A percentile compares a stretch with the other conserved stretches of the same genome.
phyloP scores from a whole-genome alignment of 805 yeast genomes.

The Teunomyces atbi region DNA sequence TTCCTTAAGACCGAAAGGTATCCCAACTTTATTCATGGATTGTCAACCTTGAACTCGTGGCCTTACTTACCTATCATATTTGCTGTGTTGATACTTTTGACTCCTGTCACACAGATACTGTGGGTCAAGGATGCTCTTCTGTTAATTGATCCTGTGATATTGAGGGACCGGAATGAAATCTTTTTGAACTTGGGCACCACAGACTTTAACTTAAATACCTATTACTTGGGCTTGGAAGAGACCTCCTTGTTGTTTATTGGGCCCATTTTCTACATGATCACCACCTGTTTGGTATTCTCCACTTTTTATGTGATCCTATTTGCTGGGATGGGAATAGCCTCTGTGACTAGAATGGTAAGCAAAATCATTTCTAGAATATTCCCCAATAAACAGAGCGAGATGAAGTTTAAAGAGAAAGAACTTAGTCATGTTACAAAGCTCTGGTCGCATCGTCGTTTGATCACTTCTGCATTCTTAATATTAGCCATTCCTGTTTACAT shows the following conservation, averaged over 20 bases:
- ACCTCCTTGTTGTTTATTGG: slow-evolving; percentile 55
- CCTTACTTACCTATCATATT: slow-evolving; percentile 20
- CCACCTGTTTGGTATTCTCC: slow-evolving; percentile 42
- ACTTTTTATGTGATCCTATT: slow-evolving; percentile 26
- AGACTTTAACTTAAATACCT: slow-evolving; percentile 48
- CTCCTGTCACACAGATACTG: slow-evolving; percentile 34
- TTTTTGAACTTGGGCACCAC: slow-evolving; percentile 31
- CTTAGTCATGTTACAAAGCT: not conserved
- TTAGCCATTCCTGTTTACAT: slow-evolving; percentile 56
- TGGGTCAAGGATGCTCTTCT: slow-evolving; percentile 39
- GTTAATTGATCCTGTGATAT: slow-evolving; percentile 52
- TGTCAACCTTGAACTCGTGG: slow-evolving; percentile 27
- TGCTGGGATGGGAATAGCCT: slow-evolving; percentile 6
- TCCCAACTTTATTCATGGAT: slow-evolving; percentile 35
- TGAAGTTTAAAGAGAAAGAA: not conserved
- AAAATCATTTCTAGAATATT: not conserved
- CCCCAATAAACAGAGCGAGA: not conserved
- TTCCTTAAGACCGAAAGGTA: slow-evolving; percentile 23
- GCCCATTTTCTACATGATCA: slow-evolving; percentile 49
- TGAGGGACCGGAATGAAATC: slow-evolving; percentile 45
- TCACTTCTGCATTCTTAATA: slow-evolving; percentile 36
- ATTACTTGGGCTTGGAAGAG: slow-evolving; percentile 68
- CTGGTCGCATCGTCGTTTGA: slow-evolving; percentile 16
- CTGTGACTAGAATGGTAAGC: not conserved
- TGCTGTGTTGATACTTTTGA: slow-evolving; percentile 31